Evolutionary conservation across 495 filamentous ascomycete genomes (phyloP).

Genomic region (Tuber borchii): DNA sequence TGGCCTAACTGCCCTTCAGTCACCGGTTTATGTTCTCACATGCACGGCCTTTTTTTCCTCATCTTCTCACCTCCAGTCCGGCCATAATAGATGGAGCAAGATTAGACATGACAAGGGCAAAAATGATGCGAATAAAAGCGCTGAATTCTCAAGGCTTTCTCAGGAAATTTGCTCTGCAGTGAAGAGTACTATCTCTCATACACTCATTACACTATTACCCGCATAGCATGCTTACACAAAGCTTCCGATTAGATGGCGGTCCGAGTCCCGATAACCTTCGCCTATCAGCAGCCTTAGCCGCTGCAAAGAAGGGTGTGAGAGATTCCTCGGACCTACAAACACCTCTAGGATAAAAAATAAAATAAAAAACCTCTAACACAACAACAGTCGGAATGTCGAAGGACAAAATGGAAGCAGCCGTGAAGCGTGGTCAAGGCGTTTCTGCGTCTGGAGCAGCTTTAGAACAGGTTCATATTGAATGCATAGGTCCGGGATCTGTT

Average conservation of each 20-base stretch:
- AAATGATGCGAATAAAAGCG: conserved; percentile 48
- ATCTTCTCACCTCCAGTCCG: conserved; percentile 51
- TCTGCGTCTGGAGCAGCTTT: conserved; percentile 64
- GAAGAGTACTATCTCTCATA: conserved; percentile 45
- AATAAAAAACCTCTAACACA: background rate
- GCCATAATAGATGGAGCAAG: conserved; percentile 89
- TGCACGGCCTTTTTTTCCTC: conserved; percentile 48
- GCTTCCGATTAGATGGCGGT: conserved; percentile 48
- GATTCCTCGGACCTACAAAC: conserved; percentile 7
- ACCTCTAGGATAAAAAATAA: background rate
- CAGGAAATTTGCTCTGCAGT: conserved; percentile 53
- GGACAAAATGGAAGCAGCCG: conserved; percentile 69
- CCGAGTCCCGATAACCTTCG: conserved; percentile 66
- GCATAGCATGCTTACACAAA: conserved; percentile 42
- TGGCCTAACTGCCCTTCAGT: background rate
- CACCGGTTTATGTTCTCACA: conserved; percentile 12
- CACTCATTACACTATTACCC: conserved; percentile 27
- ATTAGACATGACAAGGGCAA: conserved; percentile 83
- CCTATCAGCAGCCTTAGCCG: conserved; percentile 61
- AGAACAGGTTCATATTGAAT: conserved; percentile 72
- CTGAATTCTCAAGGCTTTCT: conserved; percentile 44
- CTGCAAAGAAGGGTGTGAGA: conserved; percentile 67
- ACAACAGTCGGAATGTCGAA: conserved; percentile 67
- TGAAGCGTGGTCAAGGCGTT: conserved; percentile 78
- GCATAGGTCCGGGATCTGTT: conserved; percentile 68